phyloP scores from a whole-genome alignment of 2,329 filamentous ascomycete genomes.

The Pseudocercospora macadamiae region DNA sequence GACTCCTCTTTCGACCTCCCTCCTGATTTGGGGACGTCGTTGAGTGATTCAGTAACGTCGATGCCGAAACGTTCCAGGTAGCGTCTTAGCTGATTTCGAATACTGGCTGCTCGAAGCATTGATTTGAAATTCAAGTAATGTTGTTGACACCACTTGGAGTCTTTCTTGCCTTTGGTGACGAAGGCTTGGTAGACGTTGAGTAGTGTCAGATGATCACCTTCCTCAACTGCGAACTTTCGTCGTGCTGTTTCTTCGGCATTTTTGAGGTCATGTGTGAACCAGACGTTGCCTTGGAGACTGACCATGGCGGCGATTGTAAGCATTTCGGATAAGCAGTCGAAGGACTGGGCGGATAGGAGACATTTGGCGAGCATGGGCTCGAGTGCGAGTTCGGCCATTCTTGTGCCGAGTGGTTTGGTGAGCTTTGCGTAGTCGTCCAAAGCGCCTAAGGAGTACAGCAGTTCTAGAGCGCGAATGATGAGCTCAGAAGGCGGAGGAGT shows the following conservation, averaged over 20 bases:
- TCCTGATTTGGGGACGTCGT: conserved; percentile 42
- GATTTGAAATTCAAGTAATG: conserved; percentile 86
- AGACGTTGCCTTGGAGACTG: conserved; percentile 78
- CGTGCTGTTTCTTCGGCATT: conserved; percentile 73
- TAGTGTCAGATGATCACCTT: conserved; percentile 91
- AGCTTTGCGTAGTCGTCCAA: conserved; percentile 89
- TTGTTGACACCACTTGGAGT: conserved; percentile 82
- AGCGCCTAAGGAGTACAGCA: conserved; percentile 83
- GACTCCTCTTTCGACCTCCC: conserved; percentile 63
- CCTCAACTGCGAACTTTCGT: conserved; percentile 84
- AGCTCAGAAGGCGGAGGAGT: conserved; percentile 83
- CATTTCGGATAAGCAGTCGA: conserved; percentile 81
- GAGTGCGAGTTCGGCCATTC: conserved; percentile 91
- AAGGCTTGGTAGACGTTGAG: conserved; percentile 94
- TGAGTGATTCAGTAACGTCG: conserved; percentile 64
- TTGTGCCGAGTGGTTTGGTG: conserved; percentile 80
- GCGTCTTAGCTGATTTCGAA: conserved; percentile 81
- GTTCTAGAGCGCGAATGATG: conserved; percentile 81
- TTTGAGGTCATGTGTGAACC: conserved; percentile 78
- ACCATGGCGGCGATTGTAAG: conserved; percentile 94
- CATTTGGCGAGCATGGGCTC: conserved; percentile 96
- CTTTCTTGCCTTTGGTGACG: conserved; percentile 78
- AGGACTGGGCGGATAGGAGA: conserved; percentile 72
- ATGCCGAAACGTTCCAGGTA: conserved; percentile 87
- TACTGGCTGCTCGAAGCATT: conserved; percentile 79